A percentile compares a stretch with the other conserved stretches of the same genome.
These are phyloP conservation scores for Thielaviopsis euricoi DNA, from an alignment of 2,329 filamentous ascomycete genomes.

Conservation along the genomic window DNA sequence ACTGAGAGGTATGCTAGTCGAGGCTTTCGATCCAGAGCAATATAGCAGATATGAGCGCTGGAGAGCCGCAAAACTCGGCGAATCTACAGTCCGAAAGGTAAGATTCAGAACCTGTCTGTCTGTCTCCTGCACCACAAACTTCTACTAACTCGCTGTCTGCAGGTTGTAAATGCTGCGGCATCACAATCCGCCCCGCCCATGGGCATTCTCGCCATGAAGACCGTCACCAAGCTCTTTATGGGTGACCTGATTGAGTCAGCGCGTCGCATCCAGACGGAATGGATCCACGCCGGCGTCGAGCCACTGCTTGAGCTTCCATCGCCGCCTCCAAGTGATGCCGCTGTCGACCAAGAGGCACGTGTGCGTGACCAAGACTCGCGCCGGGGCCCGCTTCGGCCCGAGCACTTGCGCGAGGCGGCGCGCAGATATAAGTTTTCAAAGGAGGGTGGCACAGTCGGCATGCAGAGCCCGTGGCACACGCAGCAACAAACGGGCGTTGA, in stretches of 20 bases:
- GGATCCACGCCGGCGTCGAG: constrained; percentile 42
- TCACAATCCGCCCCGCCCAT: constrained; percentile 61
- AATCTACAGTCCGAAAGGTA: constrained; percentile 51
- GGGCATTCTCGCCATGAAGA: constrained; percentile 59
- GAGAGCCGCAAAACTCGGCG: constrained; percentile 51
- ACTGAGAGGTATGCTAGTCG: constrained; percentile 42
- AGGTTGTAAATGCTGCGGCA: constrained; percentile 66
- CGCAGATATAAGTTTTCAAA: constrained; percentile 47
- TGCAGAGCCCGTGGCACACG: constrained; percentile 42
- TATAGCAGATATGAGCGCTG: constrained; percentile 55
- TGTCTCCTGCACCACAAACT: no score
- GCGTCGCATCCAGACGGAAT: constrained; percentile 54
- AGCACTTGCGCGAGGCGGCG: constrained; percentile 59
- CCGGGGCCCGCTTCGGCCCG: constrained; percentile 49
- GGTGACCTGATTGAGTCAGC: constrained; percentile 61
- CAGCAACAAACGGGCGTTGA: constrained; percentile 44
- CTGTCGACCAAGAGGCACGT: constrained; percentile 13
- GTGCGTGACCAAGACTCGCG: constrained; percentile 13
- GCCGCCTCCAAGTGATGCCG: constrained; percentile 19
- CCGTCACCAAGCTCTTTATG: constrained; percentile 61
- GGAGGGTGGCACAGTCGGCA: constrained; percentile 46
- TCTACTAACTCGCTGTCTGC: neutral
- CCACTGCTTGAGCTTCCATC: constrained; percentile 36
- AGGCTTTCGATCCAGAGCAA: constrained; percentile 49
- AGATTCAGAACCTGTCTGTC: constrained; percentile 19